These are phyloP conservation scores for Sporothrix luriei DNA, from an alignment of 2,329 filamentous ascomycete genomes.

Conservation along the genomic window DNA sequence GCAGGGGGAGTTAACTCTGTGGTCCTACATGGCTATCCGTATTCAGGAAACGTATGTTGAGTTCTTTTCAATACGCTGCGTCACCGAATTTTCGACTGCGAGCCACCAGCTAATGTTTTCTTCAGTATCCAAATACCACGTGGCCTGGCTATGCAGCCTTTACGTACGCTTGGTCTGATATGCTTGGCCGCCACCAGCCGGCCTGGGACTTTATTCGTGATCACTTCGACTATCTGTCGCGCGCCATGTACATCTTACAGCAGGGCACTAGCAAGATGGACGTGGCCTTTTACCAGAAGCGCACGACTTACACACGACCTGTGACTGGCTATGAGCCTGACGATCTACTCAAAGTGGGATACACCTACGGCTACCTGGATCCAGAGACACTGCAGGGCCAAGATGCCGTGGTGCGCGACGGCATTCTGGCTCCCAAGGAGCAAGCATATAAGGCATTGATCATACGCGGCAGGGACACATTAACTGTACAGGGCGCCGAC, in stretches of 20 bases:
- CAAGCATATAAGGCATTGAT: not conserved
- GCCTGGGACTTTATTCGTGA: not conserved
- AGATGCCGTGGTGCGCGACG: not conserved
- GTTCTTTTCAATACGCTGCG: not conserved
- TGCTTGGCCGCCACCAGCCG: slow-evolving; percentile 17
- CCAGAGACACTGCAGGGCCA: slow-evolving; percentile 6
- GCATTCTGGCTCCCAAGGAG: not conserved
- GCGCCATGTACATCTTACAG: not conserved
- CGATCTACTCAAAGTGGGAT: not conserved
- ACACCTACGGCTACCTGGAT: slow-evolving; percentile 11
- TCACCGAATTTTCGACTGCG: not conserved
- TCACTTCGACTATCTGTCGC: not conserved
- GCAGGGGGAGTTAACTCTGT: slow-evolving; percentile 13
- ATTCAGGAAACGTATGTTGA: not conserved
- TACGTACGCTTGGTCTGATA: slow-evolving; percentile 19
- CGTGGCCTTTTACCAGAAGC: slow-evolving; percentile 21
- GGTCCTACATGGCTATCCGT: slow-evolving; percentile 6
- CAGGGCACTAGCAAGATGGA: not conserved
- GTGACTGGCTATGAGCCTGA: not conserved
- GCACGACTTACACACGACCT: not conserved
- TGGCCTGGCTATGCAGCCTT: not conserved
- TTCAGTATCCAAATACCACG: slow-evolving; percentile 12
- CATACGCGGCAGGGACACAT: not conserved
- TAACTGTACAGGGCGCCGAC: not conserved
- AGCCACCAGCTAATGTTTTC: not conserved